Conservation (phyloP, 2,329 filamentous ascomycete genomes). For the Moelleriella libera region DNA sequence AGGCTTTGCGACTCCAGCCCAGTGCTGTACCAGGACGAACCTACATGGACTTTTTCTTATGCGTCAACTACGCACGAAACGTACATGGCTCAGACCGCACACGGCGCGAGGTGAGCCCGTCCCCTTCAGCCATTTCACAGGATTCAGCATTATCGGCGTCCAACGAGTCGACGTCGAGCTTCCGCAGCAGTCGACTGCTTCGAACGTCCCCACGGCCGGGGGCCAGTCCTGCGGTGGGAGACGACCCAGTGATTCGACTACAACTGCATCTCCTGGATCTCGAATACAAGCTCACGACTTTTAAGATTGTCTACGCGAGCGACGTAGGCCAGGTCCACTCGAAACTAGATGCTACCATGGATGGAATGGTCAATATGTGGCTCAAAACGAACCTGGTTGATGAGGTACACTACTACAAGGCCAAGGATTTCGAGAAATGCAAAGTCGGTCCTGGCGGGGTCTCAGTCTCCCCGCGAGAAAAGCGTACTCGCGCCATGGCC, state of each 20-base stretch:
- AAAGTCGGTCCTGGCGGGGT: conserved; percentile 3
- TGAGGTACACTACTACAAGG: conserved; percentile 14
- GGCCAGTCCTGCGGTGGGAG: conserved; percentile 8
- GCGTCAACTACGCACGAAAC: conserved; percentile 14
- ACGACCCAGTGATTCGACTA: conserved; percentile 13
- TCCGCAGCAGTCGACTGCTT: conserved; percentile 7
- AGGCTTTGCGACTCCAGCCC: conserved; percentile 11
- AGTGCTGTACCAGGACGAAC: conserved; percentile 8
- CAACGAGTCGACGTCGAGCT: conserved; percentile 9
- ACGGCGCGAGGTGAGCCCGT: conserved; percentile 8
- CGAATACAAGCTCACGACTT: conserved; percentile 15
- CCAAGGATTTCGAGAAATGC: conserved; percentile 13
- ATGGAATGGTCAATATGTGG: conserved; percentile 14
- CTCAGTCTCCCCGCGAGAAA: conserved; percentile 7
- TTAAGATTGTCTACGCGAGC: conserved; percentile 14
- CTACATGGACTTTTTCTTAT: conserved; percentile 15
- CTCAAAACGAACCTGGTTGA: conserved; percentile 14
- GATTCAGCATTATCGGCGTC: conserved; percentile 10
- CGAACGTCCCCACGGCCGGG: conserved; percentile 10
- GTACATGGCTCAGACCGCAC: conserved; percentile 6
- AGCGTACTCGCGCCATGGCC: conserved; percentile 8
- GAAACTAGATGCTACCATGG: conserved; percentile 10
- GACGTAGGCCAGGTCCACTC: conserved; percentile 9
- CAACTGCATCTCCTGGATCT: conserved; percentile 14
- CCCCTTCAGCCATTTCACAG: conserved; percentile 9